Evolutionary conservation across 2,329 filamentous ascomycete genomes (phyloP), one percentile per base, ranked within the genome.

Genomic region (Aspergillus sp.): DNA sequence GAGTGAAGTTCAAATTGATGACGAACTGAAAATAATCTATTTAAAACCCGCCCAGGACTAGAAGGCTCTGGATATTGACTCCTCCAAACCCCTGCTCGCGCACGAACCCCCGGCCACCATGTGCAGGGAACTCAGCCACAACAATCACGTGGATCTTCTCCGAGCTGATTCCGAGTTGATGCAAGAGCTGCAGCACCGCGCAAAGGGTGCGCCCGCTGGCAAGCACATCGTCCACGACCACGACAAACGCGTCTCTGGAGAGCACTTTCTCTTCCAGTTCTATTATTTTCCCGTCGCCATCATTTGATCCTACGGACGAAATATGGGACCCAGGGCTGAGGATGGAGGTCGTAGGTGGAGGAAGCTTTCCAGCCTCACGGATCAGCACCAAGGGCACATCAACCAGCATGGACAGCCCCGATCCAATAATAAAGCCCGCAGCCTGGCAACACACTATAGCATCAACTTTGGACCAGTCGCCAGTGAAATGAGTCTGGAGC

Each of bases 141-240:
- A 79, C n/a, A n/a, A n/a, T n/a, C n/a, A n/a, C n/a, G n/a, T n/a
- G n/a, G n/a, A n/a, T n/a, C n/a, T n/a, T n/a, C 41, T 78, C n/a
- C n/a, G n/a, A n/a, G n/a, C n/a, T n/a, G n/a, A n/a, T n/a, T n/a
- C n/a, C n/a, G n/a, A n/a, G n/a, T n/a, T n/a, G n/a, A n/a, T n/a
- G n/a, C n/a, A n/a, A n/a, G n/a, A n/a, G n/a, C n/a, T n/a, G n/a
- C n/a, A n/a, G n/a, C n/a, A 84, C 74, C 7, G 81, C 82, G 66
- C 73, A 80, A 38, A 87, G 77, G 3, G 84, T 86, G 62, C 75
- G 62, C 1, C 83, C 84, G 0, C 80, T 82, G 7, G 84, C 76
- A 56, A 87, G 77, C 26, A 85, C 83, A 68, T 87, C 84, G 57
- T 87, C 84, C 5, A 87, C 76, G 0, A 86, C 76, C 15, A 86